These are phyloP conservation scores for Parasitella parasitica DNA, from an alignment of 371 early-diverging fungal genomes.

Conservation along the genomic window DNA sequence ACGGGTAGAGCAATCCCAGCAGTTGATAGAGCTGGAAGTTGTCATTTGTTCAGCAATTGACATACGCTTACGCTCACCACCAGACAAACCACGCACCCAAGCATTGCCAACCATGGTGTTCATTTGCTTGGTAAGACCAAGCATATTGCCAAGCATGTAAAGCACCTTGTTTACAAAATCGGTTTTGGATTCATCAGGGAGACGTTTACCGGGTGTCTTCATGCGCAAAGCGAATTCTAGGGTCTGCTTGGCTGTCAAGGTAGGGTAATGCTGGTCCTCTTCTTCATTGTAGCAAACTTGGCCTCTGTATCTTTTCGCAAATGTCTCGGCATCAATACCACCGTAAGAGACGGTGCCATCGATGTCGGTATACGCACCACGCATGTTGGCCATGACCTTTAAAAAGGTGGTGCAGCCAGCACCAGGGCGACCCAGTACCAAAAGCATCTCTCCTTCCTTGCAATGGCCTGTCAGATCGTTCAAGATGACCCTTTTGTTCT, in stretches of 20 bases:
- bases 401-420: constrained; percentile 58
- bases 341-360: constrained; percentile 49
- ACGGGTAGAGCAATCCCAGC: constrained; percentile 76
- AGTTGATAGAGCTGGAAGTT: constrained; percentile 58
- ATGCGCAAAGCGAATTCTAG: constrained; percentile 54
- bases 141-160: constrained; percentile 47
- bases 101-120: constrained; percentile 77
- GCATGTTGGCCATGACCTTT: constrained; percentile 54
- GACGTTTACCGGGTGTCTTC: constrained; percentile 51
- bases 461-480: constrained; percentile 41
- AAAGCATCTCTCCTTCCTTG: constrained; percentile 60
- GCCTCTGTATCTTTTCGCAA: constrained; percentile 40
- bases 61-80: constrained; percentile 77
- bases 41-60: constrained; percentile 78
- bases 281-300: constrained; percentile 59
- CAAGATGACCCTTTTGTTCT: constrained; percentile 36
- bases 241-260: constrained; percentile 55
- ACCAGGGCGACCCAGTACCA: constrained; percentile 60
- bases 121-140: constrained; percentile 61
- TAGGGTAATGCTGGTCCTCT: constrained; percentile 58
- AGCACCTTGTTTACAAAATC: constrained; percentile 38
- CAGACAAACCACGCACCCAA: constrained; percentile 66
- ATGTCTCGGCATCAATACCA: constrained; percentile 44
- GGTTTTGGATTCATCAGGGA: constrained; percentile 33
- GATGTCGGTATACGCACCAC: constrained; percentile 41